A percentile compares a stretch with the other conserved stretches of the same genome.
These are phyloP conservation scores for Xylaria palmicola DNA, from an alignment of 495 filamentous ascomycete species.

Conservation along the genomic window DNA sequence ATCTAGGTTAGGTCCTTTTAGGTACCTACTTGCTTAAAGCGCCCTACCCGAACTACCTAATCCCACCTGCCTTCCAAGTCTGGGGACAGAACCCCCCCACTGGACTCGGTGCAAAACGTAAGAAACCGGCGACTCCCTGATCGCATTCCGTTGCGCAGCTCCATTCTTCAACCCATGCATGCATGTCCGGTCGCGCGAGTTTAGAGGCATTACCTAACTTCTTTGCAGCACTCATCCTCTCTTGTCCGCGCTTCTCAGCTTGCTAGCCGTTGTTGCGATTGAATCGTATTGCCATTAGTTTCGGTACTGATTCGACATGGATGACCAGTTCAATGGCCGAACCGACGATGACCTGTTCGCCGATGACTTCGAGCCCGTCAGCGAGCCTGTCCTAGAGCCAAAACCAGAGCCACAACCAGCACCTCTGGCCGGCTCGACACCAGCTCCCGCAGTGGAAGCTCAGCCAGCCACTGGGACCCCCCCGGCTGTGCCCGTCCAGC, in stretches of 20 bases:
- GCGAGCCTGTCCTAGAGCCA: conserved; percentile 13
- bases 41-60: not conserved
- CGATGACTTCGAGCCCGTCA: conserved; percentile 49
- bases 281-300: not conserved
- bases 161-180: not conserved
- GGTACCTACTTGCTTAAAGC: no score
- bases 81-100: no score
- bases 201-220: no score
- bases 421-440: not conserved
- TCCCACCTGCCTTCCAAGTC: not conserved
- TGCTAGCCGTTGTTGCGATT: no score
- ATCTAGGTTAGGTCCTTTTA: no score
- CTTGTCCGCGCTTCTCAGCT: no score
- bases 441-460: not conserved
- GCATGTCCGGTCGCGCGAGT: no score
- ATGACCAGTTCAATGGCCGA: conserved; percentile 50
- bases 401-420: not conserved
- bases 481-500: not conserved
- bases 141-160: not conserved
- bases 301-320: conserved; percentile 21
- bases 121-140: not conserved
- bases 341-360: conserved; percentile 54
- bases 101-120: no score
- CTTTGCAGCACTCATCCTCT: not conserved
- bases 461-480: not conserved